Evolutionary conservation across 495 filamentous ascomycete genomes (phyloP).

Genomic region (Stereocaulon alpinum): DNA sequence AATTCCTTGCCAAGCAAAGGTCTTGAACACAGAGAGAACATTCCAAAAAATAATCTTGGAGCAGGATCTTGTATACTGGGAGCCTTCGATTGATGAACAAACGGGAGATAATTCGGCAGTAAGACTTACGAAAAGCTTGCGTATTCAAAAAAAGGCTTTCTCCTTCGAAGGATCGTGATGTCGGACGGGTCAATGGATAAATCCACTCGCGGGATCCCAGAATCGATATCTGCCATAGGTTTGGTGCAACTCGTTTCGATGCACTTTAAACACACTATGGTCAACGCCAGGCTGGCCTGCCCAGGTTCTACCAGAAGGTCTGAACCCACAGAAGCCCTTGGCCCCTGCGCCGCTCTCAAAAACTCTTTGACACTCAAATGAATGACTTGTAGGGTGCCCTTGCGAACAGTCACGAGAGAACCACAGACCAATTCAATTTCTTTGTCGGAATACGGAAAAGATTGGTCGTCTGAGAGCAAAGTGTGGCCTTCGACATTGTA

Average conservation of each 20-base stretch:
- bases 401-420: neutral
- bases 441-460: conserved; percentile 7
- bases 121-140: neutral
- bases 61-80: too few relatives aligned
- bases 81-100: too few relatives aligned
- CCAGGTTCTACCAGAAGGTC: neutral
- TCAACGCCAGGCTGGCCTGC: neutral
- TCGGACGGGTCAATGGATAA: neutral
- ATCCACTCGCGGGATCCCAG: neutral
- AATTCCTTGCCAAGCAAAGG: too few relatives aligned
- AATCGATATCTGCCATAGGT: neutral
- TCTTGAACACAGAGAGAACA: too few relatives aligned
- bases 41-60: too few relatives aligned
- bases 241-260: neutral
- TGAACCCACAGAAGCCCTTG: neutral
- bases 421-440: conserved; percentile 7
- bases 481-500: neutral
- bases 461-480: neutral
- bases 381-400: conserved; percentile 2
- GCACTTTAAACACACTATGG: conserved; percentile 1
- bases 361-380: conserved; percentile 7
- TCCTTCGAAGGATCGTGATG: neutral
- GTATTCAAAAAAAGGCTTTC: neutral
- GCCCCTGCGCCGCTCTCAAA: neutral
- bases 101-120: too few relatives aligned